phyloP scores from a whole-genome alignment of 345 rosid genomes.

The Gynandropsis gynandra region DNA sequence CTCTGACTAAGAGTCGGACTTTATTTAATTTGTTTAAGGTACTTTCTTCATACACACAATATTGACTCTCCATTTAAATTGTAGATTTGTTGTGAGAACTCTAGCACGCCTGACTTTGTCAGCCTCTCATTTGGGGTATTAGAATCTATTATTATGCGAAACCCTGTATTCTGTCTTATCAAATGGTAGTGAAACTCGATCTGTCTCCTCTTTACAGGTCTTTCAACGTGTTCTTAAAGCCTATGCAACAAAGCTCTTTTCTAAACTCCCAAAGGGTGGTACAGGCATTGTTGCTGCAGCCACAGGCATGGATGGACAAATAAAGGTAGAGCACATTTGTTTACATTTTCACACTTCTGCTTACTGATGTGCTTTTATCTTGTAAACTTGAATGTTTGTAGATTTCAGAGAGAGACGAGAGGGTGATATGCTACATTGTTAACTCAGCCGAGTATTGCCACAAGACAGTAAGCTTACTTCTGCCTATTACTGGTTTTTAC shows the following conservation, averaged over 20 bases:
- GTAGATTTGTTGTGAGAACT: conserved; percentile 3
- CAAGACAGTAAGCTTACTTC: conserved; percentile 61
- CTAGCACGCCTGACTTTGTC: conserved; percentile 9
- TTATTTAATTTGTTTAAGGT: conserved; percentile 88
- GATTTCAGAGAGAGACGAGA: conserved; percentile 93
- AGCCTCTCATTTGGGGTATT: conserved; percentile 3
- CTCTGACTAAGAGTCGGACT: conserved; percentile 80
- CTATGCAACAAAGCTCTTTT: conserved; percentile 79
- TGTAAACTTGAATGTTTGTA: conserved; percentile 23
- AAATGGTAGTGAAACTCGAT: background rate
- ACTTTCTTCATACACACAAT: conserved; percentile 17
- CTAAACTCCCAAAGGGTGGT: conserved; percentile 90
- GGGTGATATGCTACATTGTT: conserved; percentile 87
- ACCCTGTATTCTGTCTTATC: conserved; percentile 12
- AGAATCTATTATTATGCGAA: conserved; percentile 8
- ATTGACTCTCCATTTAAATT: conserved; percentile 1
- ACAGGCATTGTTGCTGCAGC: conserved; percentile 97
- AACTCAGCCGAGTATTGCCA: conserved; percentile 96
- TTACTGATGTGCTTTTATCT: background rate
- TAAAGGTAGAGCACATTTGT: conserved; percentile 53
- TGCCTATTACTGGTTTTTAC: conserved; percentile 10
- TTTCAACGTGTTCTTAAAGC: conserved; percentile 92
- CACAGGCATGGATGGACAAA: conserved; percentile 94
- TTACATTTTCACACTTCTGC: conserved; percentile 15
- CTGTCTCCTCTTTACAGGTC: conserved; percentile 39